Conservation (phyloP, 139 green algal genomes). For the Medakamo hakoo region DNA sequence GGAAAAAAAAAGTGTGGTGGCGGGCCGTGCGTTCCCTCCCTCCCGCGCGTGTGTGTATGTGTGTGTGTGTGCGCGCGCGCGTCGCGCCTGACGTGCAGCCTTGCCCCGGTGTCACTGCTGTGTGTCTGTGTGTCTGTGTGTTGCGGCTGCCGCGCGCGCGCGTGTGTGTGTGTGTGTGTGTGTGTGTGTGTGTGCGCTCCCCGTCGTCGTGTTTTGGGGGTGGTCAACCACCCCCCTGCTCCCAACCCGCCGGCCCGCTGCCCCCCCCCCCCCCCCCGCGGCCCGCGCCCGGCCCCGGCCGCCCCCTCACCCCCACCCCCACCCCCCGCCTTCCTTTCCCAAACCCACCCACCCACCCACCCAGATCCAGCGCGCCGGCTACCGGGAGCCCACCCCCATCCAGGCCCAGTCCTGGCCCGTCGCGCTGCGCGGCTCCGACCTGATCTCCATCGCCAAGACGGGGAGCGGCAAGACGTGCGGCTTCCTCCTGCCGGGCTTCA, state of each 20-base stretch:
- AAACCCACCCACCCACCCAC: conserved; percentile 40
- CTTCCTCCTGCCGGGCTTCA: conserved; percentile 72
- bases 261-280: not conserved
- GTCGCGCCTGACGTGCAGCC: not conserved
- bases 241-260: not conserved
- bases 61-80: conserved; percentile 4
- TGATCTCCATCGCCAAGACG: conserved; percentile 76
- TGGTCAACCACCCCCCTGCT: not conserved
- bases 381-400: conserved; percentile 70
- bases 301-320: not conserved
- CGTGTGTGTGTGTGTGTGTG: conserved; percentile 8
- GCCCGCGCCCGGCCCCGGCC: not conserved
- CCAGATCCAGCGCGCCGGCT: conserved; percentile 63
- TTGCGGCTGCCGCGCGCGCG: not conserved
- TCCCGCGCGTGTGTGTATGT: not conserved
- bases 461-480: conserved; percentile 78
- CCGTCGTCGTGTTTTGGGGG: conserved; percentile 3
- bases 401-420: conserved; percentile 83
- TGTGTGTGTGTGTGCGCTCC: conserved; percentile 7
- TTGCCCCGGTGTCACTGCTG: not conserved
- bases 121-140: not conserved
- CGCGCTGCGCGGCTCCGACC: conserved; percentile 64
- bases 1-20: no score
- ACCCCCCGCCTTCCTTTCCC: conserved; percentile 33
- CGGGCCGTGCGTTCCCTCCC: no score